Percentiles rank a stretch among this genome's conserved stretches.
phyloP scores from a whole-genome alignment of 2,329 filamentous ascomycete species.

The Pseudonectria buxi region DNA sequence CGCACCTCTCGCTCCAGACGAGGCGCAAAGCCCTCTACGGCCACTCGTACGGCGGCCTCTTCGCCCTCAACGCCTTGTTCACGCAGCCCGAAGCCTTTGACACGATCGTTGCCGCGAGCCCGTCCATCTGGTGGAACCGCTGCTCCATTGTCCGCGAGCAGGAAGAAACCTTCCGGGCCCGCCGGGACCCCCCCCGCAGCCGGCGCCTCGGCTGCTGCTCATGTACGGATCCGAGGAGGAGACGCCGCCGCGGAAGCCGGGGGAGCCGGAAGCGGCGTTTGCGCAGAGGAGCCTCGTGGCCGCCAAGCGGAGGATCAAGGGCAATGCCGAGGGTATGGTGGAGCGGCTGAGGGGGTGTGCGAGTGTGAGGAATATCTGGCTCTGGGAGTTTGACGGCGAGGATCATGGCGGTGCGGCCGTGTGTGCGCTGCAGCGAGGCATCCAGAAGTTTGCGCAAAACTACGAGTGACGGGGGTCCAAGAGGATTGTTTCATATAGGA shows the following conservation, averaged over 20 bases:
- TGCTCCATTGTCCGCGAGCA: slow-evolving; percentile 31
- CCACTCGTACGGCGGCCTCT: slow-evolving; percentile 44
- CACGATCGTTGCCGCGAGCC: slow-evolving; percentile 38
- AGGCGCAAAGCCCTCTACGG: slow-evolving; percentile 39
- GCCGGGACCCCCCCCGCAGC: slow-evolving; percentile 5
- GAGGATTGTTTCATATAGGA: too few species aligned
- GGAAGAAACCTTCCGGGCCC: slow-evolving; percentile 19
- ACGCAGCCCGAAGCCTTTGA: slow-evolving; percentile 35
- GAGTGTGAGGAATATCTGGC: slow-evolving; percentile 13
- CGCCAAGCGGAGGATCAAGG: slow-evolving; percentile 1
- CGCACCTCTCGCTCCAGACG: slow-evolving; percentile 24
- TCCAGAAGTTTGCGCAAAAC: slow-evolving; percentile 10
- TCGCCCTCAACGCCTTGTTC: slow-evolving; percentile 38
- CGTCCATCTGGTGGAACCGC: slow-evolving; percentile 41
- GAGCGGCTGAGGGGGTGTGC: slow-evolving; percentile 12
- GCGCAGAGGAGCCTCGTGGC: slow-evolving; percentile 9
- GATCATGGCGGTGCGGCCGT: slow-evolving; percentile 19
- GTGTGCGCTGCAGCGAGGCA: slow-evolving; percentile 15
- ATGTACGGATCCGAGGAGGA: slow-evolving; percentile 27
- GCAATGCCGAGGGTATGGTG: slow-evolving; percentile 16
- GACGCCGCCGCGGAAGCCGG: slow-evolving; percentile 17
- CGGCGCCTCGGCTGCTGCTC: slow-evolving; percentile 26
- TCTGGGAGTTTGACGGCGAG: slow-evolving; percentile 19
- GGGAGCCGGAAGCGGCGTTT: slow-evolving; percentile 26
- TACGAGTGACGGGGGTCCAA: too few species aligned